A percentile compares a stretch with the other conserved stretches of the same genome.
Conservation (phyloP, 129 eudicot species). For the Deinandra increscens region DNA sequence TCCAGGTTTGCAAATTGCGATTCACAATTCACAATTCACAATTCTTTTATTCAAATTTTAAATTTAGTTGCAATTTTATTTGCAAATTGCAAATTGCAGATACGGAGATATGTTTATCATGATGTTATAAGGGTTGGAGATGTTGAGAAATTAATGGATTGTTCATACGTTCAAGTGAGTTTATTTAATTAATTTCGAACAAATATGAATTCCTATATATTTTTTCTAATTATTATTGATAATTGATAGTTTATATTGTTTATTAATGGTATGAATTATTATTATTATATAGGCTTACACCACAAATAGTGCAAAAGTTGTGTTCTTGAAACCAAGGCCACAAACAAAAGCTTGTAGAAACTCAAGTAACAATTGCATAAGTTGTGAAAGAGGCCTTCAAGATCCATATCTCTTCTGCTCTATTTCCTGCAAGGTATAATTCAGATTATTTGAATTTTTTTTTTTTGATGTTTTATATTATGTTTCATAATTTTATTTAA, state of each 20-base stretch:
- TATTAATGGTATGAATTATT: neutral
- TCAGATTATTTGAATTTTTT: no score
- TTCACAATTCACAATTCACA: neutral
- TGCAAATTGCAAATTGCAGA: conserved; percentile 30
- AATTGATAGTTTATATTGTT: conserved; percentile 8
- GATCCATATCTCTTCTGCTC: conserved; percentile 67
- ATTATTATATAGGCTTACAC: conserved; percentile 47
- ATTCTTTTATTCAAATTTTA: neutral
- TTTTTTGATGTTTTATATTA: no score
- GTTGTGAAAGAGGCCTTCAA: conserved; percentile 67
- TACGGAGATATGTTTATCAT: conserved; percentile 76
- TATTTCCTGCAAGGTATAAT: conserved; percentile 76
- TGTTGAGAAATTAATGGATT: conserved; percentile 73
- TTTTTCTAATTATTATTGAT: neutral
- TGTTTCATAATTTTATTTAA: no score
- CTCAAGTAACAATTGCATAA: conserved; percentile 45
- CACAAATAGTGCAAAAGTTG: conserved; percentile 68
- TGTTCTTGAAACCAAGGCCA: conserved; percentile 68
- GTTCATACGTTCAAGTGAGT: conserved; percentile 80
- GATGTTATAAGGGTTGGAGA: conserved; percentile 68
- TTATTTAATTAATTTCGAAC: neutral
- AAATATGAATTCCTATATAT: neutral
- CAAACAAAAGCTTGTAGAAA: conserved; percentile 42
- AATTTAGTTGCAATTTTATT: neutral
- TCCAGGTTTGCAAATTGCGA: conserved; percentile 80